Base-by-base conservation (phyloP, 345 rosid genomes). In the Trapa bicornis region DNA sequence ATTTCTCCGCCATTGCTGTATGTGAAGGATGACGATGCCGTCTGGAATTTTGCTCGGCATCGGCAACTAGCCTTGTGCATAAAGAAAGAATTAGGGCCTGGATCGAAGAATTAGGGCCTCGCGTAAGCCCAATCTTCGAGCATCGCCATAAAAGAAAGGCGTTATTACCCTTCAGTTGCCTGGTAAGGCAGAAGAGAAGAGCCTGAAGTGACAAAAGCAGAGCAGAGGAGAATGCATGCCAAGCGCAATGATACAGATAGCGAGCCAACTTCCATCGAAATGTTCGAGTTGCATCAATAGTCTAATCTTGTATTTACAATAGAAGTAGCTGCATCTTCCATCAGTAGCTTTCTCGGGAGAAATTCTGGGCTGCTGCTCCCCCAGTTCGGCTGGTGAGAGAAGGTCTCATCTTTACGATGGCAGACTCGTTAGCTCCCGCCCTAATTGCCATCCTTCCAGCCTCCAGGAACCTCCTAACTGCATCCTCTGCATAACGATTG, bases 381-480 rank as follows among this genome's bases (percentile, higher is more conserved):
- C 70, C 62, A 2, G 68, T 53, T 37, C 86, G 77, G 74, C 84
- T 87, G 1, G 96, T 89, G 43, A 95, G 93, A 33, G 99, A 86
- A 37, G 99, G 91, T 76, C 87, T 81, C 99, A 91, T 95, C 3
- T 80, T 95, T 22, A 95, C 89, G 67, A 91, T 81, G 6, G 89
- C 89, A 68, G 93, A 87, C 70, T 91, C 99, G 42, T 87, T 85
- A 11, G 99, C 97, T 75, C 99, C 99, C 32, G 99, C 99, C 83
- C 68, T 84, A 1, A 89, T 71, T 66, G 97, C 99, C 57, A 90
- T 84, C 71, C 57, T 83, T 45, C 99, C 97, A 37, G 97, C 99
- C 85, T 95, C 99, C 29, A 95, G 70, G 78, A 95, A 95, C 72
- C 96, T 86, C 81, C 71, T 75, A 63, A 95, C 90, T n/a, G 99